These are phyloP conservation scores for Psidium friedrichsthalianum DNA, from an alignment of 345 rosid species.

Conservation along the genomic window DNA sequence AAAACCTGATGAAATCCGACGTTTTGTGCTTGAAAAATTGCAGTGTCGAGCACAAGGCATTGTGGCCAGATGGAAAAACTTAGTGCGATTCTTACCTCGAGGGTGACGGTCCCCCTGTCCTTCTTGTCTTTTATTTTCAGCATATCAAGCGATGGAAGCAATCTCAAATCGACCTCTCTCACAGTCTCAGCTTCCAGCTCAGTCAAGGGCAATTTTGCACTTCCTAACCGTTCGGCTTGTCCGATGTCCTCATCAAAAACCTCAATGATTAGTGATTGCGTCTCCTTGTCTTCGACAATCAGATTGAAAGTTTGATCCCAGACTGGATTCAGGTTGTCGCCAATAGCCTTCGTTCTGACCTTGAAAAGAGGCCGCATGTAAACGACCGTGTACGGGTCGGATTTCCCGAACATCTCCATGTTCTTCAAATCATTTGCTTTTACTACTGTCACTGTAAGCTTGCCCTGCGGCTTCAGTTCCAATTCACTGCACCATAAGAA, in stretches of 20 bases:
- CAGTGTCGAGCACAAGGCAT: not conserved
- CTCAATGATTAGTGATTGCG: constrained; percentile 67
- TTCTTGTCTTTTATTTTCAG: constrained; percentile 88
- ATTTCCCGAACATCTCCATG: constrained; percentile 93
- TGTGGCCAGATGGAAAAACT: not conserved
- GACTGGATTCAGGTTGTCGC: constrained; percentile 85
- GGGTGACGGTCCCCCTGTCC: constrained; percentile 76
- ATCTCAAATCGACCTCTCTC: constrained; percentile 50
- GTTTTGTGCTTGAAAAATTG: not conserved
- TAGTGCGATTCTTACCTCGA: constrained; percentile 37
- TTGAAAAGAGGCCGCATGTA: constrained; percentile 68
- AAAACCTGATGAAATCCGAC: constrained; percentile 20
- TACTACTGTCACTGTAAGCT: constrained; percentile 48
- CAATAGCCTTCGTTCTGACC: constrained; percentile 63
- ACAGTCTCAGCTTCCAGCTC: constrained; percentile 44
- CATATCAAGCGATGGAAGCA: constrained; percentile 80
- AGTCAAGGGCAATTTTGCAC: constrained; percentile 56
- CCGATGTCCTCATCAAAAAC: constrained; percentile 89
- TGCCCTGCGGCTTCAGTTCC: constrained; percentile 96
- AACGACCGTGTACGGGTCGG: constrained; percentile 80
- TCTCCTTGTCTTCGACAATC: constrained; percentile 96
- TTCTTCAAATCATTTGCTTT: constrained; percentile 88
- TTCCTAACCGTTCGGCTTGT: constrained; percentile 82
- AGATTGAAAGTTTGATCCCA: constrained; percentile 75
- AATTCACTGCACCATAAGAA: constrained; percentile 48